These are phyloP conservation scores for Leccinum barrowsii DNA, from an alignment of 768 basidiomycete genomes.

Conservation along the genomic window DNA sequence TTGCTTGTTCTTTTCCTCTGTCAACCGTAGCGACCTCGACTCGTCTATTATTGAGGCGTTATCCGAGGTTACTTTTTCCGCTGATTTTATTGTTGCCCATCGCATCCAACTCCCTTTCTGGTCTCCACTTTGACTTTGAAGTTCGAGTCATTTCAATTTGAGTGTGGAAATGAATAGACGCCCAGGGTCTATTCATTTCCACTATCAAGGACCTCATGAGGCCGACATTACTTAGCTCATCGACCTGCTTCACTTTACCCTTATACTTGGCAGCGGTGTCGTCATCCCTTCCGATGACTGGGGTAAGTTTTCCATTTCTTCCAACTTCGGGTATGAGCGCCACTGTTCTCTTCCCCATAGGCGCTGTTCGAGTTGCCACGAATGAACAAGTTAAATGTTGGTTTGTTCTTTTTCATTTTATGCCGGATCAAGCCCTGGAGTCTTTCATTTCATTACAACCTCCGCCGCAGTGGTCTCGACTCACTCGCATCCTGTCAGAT, in stretches of 20 bases:
- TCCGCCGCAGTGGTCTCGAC: not conserved
- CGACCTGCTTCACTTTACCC: not conserved
- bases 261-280: slow-evolving; percentile 9
- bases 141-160: not conserved
- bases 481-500: not conserved
- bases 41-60: not conserved
- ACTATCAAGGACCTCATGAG: not conserved
- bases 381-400: not conserved
- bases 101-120: not conserved
- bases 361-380: not conserved
- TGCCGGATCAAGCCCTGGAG: slow-evolving; percentile 1
- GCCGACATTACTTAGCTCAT: not conserved
- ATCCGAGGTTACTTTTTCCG: not conserved
- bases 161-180: not conserved
- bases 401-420: slow-evolving; percentile 7
- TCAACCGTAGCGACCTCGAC: not conserved
- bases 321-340: slow-evolving; percentile 12
- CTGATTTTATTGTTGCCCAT: not conserved
- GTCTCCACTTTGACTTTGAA: slow-evolving; percentile 6
- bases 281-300: slow-evolving; percentile 16
- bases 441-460: not conserved
- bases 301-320: slow-evolving; percentile 15
- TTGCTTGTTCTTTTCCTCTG: not conserved
- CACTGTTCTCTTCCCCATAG: slow-evolving; percentile 9
- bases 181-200: slow-evolving; percentile 3